Conservation (phyloP, 2,329 filamentous ascomycete genomes). For the Pestalotiopsis sp. region DNA sequence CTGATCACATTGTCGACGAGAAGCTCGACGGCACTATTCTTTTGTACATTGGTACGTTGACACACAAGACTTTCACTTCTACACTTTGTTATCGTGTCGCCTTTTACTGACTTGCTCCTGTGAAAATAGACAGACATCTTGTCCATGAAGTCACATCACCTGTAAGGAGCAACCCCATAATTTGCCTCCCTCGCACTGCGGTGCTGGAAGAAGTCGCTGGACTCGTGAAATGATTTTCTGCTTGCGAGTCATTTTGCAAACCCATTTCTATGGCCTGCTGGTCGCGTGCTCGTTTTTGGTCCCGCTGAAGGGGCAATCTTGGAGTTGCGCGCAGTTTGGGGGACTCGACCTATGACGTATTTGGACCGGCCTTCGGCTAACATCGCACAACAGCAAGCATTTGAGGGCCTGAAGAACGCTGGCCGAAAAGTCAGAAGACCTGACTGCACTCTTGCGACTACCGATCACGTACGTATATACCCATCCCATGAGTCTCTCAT, state of each 20-base stretch:
- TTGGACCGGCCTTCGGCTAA: background rate
- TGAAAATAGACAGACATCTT: slow-evolving; percentile 77
- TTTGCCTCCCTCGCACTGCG: background rate
- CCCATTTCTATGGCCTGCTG: background rate
- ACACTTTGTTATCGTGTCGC: background rate
- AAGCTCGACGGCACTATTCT: slow-evolving; percentile 91
- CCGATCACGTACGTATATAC: slow-evolving; percentile 78
- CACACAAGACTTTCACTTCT: background rate
- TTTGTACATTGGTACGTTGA: slow-evolving; percentile 81
- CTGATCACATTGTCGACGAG: slow-evolving; percentile 93
- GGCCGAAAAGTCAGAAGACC: slow-evolving; percentile 86
- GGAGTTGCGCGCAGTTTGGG: background rate
- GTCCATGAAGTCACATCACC: slow-evolving; percentile 99
- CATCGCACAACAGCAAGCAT: slow-evolving; percentile 71
- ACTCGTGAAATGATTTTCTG: background rate
- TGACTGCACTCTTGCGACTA: slow-evolving; percentile 95
- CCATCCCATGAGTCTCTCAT: background rate
- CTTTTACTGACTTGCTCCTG: slow-evolving; percentile 15
- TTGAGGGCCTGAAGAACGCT: slow-evolving; percentile 92
- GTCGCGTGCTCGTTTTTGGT: background rate
- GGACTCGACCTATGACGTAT: background rate
- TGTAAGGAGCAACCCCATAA: background rate
- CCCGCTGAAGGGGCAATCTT: background rate
- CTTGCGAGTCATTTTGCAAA: background rate
- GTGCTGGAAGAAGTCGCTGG: background rate